Percentiles rank a stretch among this genome's conserved stretches.
phyloP scores from a whole-genome alignment of 306 rosid genomes.

The Casuarina glauca region DNA sequence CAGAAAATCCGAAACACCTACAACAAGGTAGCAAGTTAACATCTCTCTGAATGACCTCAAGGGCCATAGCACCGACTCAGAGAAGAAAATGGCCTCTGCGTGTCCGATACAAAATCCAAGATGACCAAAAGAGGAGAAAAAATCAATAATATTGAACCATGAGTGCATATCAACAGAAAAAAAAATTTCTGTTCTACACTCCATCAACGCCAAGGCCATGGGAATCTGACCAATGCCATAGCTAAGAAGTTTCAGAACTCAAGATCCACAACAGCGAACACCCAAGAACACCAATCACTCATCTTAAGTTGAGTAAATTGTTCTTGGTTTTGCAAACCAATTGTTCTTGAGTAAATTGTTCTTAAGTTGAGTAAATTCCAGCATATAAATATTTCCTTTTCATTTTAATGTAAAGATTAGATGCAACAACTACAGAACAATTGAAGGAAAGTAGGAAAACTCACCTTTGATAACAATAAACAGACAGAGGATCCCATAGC shows the following conservation, averaged over 20 bases:
- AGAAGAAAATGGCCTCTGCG: not conserved
- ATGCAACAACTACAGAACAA: slow-evolving; percentile 8
- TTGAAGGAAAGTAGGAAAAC: not conserved
- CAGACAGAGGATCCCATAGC: slow-evolving; percentile 87
- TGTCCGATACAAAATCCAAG: not conserved
- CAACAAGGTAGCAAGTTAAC: not conserved
- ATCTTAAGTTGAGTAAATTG: too few species aligned
- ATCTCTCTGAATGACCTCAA: not conserved
- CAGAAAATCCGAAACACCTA: not conserved
- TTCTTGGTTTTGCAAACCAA: too few species aligned
- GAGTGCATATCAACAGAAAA: not conserved
- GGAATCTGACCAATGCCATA: not conserved
- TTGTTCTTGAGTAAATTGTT: too few species aligned
- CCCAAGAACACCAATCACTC: too few species aligned
- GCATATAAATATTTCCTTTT: not conserved
- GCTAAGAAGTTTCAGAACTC: not conserved
- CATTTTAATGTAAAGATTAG: slow-evolving; percentile 3
- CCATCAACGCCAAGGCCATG: not conserved
- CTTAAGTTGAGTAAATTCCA: not conserved
- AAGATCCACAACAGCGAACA: too few species aligned
- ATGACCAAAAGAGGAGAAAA: not conserved
- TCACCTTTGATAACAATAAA: slow-evolving; percentile 68
- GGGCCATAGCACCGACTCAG: not conserved
- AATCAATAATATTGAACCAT: not conserved
- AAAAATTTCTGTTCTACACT: not conserved